Conservation (phyloP, 441 rosid genomes). For the Codiaeum variegatum region DNA sequence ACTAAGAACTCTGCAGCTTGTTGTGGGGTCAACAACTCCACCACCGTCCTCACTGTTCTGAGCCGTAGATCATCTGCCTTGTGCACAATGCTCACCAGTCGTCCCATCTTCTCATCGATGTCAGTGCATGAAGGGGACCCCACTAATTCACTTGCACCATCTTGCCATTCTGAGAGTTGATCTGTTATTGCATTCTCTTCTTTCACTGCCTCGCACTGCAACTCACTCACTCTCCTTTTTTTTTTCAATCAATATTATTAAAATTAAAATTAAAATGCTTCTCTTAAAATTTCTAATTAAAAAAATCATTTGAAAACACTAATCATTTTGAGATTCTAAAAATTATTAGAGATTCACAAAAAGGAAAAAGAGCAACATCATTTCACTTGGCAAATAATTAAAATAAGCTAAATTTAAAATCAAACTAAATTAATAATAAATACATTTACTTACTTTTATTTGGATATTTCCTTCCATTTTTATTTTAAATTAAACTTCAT, state of each 20-base stretch:
- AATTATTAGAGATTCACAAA: too few relatives aligned
- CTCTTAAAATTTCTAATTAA: too few relatives aligned
- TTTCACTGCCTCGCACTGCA: slow-evolving; percentile 81
- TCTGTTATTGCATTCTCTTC: slow-evolving; percentile 74
- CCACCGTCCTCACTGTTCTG: slow-evolving; percentile 44
- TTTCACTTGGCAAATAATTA: too few relatives aligned
- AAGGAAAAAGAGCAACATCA: too few relatives aligned
- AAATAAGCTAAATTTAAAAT: too few relatives aligned
- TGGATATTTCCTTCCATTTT: too few relatives aligned
- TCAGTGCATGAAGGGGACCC: slow-evolving; percentile 19
- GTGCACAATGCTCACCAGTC: slow-evolving; percentile 41
- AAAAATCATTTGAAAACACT: too few relatives aligned
- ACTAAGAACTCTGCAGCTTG: slow-evolving; percentile 71
- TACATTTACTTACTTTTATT: too few relatives aligned
- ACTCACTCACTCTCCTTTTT: slow-evolving; percentile 74
- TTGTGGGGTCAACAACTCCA: slow-evolving; percentile 54
- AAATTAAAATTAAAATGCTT: too few relatives aligned
- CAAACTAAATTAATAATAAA: too few relatives aligned
- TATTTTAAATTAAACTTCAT: too few relatives aligned
- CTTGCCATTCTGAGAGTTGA: slow-evolving; percentile 80
- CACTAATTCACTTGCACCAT: slow-evolving; percentile 47
- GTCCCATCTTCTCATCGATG: slow-evolving; percentile 40
- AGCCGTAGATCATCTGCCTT: slow-evolving; percentile 72
- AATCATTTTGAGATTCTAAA: too few relatives aligned
- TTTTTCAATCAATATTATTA: background rate